Conservation (phyloP, 129 eudicot genomes). For the Ambrosia artemisiifolia region DNA sequence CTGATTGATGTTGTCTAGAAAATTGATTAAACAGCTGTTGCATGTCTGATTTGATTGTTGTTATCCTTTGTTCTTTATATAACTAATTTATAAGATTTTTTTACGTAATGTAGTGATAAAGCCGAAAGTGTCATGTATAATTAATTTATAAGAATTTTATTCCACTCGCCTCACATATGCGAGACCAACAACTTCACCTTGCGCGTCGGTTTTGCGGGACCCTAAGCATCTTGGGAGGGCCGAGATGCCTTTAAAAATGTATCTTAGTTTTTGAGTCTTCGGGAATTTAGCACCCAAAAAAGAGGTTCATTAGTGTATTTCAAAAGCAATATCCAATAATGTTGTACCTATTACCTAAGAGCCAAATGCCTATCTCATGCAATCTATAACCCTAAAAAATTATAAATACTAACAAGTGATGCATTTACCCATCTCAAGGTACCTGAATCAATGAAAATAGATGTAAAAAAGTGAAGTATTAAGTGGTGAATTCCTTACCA, state of each 20-base stretch:
- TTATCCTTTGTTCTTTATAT: not conserved
- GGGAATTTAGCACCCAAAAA: not conserved
- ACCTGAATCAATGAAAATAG: not conserved
- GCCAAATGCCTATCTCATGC: slow-evolving; percentile 2
- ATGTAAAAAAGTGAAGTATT: not conserved
- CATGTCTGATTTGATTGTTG: not conserved
- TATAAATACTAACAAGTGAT: not conserved
- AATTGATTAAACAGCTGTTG: not conserved
- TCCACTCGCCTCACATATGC: not conserved
- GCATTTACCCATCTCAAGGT: slow-evolving; percentile 1
- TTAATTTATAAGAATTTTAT: not conserved
- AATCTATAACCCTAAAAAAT: not conserved
- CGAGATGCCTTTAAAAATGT: not conserved
- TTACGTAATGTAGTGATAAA: not conserved
- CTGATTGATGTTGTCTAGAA: not conserved
- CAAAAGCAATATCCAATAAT: not conserved
- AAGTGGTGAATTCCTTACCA: slow-evolving; percentile 38
- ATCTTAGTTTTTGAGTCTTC: not conserved
- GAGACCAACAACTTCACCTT: not conserved
- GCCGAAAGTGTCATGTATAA: not conserved
- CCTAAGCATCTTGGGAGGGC: not conserved
- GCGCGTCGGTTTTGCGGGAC: not conserved
- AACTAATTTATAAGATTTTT: not conserved
- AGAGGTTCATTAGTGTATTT: not conserved
- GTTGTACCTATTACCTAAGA: not conserved